phyloP scores from a whole-genome alignment of 2,329 filamentous ascomycete species.

The Fusarium tupiense region DNA sequence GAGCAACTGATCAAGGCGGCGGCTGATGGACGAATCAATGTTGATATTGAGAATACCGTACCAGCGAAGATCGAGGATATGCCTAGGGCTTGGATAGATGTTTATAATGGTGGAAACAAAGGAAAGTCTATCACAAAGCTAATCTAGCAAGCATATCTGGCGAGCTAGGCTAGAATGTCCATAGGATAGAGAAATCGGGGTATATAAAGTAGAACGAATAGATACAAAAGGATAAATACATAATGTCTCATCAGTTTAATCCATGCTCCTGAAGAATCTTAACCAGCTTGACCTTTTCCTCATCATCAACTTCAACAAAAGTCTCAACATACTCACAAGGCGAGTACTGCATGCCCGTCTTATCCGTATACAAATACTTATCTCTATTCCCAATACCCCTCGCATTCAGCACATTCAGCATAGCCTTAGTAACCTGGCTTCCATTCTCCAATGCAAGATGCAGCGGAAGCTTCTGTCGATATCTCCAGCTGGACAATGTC shows the following conservation, averaged over 20 bases:
- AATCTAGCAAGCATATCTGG: not conserved
- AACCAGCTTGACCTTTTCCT: constrained; percentile 5
- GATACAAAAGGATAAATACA: not conserved
- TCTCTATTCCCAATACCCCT: not conserved
- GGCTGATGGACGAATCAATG: not conserved
- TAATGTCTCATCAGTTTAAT: not conserved
- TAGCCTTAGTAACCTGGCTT: not conserved
- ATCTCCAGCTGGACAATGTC: not conserved
- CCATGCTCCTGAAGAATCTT: constrained; percentile 5
- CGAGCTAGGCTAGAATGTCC: not conserved
- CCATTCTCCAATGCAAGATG: constrained; percentile 22
- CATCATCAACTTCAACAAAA: constrained; percentile 7
- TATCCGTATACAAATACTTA: constrained; percentile 15
- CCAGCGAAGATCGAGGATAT: constrained; percentile 19
- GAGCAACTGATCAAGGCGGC: not conserved
- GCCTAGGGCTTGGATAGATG: constrained; percentile 9
- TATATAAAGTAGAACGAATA: not conserved
- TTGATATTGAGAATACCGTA: constrained; percentile 8
- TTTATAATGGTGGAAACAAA: constrained; percentile 14
- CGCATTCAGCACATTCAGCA: not conserved
- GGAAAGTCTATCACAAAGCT: constrained; percentile 23
- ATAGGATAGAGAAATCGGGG: not conserved
- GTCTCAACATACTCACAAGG: constrained; percentile 13
- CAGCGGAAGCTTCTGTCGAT: constrained; percentile 1
- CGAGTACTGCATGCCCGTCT: constrained; percentile 6